A percentile compares a stretch with the other conserved stretches of the same genome.
Evolutionary conservation across 164 flowering plant species (phyloP).

Genomic region (Stephania japonica): DNA sequence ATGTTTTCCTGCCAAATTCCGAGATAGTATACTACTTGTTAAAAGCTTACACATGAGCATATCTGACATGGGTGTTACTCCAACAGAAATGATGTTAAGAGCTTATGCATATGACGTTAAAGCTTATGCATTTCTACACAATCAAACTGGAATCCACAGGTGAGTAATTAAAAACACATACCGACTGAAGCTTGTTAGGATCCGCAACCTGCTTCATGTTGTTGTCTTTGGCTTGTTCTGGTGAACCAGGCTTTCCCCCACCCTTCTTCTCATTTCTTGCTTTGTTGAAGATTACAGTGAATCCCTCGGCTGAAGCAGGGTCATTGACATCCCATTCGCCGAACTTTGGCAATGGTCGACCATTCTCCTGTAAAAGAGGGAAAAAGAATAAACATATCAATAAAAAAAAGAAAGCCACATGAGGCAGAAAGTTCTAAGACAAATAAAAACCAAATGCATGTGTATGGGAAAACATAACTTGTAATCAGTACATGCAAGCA

Average conservation of each 20-base stretch:
- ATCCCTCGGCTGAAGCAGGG: slow-evolving; percentile 91
- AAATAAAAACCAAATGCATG: background rate
- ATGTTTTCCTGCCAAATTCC: too few species aligned
- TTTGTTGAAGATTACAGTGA: slow-evolving; percentile 86
- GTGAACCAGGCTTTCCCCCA: slow-evolving; percentile 77
- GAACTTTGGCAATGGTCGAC: slow-evolving; percentile 81
- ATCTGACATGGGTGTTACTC: background rate
- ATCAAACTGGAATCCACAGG: background rate
- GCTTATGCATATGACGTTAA: too few species aligned
- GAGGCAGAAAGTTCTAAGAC: background rate
- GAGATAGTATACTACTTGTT: too few species aligned
- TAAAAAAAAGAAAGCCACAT: background rate
- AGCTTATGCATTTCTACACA: background rate
- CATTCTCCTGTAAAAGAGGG: slow-evolving; percentile 50
- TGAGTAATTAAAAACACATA: slow-evolving; percentile 29
- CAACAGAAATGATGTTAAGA: background rate
- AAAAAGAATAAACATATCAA: background rate
- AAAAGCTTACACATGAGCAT: too few species aligned
- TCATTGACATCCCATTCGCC: slow-evolving; percentile 98
- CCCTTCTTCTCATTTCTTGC: slow-evolving; percentile 90
- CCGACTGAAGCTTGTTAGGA: slow-evolving; percentile 53
- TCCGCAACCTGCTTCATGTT: slow-evolving; percentile 32
- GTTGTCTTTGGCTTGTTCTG: slow-evolving; percentile 48
- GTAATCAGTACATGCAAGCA: background rate
- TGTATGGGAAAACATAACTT: background rate